A percentile compares a stretch with the other conserved stretches of the same genome.
phyloP scores from a whole-genome alignment of 352 stramenopile species.

The Globisporangium solare region DNA sequence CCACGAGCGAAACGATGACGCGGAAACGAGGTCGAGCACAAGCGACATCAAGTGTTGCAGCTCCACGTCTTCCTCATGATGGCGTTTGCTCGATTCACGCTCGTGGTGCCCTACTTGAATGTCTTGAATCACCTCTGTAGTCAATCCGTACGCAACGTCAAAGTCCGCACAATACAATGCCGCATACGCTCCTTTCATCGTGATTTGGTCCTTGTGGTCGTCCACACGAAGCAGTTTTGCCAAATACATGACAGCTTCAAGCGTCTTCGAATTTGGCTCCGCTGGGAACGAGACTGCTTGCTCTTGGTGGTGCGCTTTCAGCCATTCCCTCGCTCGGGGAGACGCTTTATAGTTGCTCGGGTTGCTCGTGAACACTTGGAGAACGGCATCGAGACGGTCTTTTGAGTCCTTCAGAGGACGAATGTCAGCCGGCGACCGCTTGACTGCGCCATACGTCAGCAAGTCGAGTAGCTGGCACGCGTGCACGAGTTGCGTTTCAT shows the following conservation, averaged over 20 bases:
- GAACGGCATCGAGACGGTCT: constrained; percentile 35
- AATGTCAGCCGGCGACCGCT: constrained; percentile 28
- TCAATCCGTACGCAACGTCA: constrained; percentile 48
- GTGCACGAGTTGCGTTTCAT: constrained; percentile 29
- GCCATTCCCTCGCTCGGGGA: constrained; percentile 34
- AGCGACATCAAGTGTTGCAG: constrained; percentile 53
- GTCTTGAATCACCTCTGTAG: constrained; percentile 30
- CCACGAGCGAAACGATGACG: constrained; percentile 58
- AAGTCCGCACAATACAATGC: constrained; percentile 67
- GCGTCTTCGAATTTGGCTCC: constrained; percentile 9
- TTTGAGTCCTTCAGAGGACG: constrained; percentile 15
- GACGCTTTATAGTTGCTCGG: constrained; percentile 61
- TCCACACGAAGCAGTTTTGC: constrained; percentile 44
- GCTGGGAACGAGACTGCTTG: constrained; percentile 5
- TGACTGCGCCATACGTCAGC: constrained; percentile 50
- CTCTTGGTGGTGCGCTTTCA: constrained; percentile 20
- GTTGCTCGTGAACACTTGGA: constrained; percentile 56
- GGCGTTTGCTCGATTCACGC: background rate
- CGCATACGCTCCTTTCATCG: constrained; percentile 63
- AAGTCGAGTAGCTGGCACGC: constrained; percentile 53
- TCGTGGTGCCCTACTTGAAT: constrained; percentile 9
- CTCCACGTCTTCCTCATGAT: constrained; percentile 17
- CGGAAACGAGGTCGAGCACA: constrained; percentile 59
- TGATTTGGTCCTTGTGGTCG: constrained; percentile 33
- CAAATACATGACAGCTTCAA: constrained; percentile 48